Base-by-base conservation (phyloP, 2,329 filamentous ascomycete genomes). In the Neonectria neomacrospora region DNA sequence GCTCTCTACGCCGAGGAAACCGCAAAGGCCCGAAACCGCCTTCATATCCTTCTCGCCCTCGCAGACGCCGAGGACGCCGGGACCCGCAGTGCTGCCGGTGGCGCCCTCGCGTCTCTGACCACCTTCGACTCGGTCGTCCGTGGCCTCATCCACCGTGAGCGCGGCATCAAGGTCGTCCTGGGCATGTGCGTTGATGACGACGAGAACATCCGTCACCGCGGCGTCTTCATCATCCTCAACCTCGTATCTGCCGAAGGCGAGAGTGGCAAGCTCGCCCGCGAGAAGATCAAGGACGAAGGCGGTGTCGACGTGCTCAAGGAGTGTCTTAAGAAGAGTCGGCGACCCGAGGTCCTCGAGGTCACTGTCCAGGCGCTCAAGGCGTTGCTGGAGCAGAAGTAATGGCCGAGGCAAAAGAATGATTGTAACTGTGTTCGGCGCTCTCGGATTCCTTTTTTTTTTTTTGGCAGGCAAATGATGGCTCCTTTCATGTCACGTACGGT, bases 1-100 rank as follows among this genome's bases (percentile, higher is more conserved):
- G 83, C 86, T 1, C 84, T 91, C 28, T 95, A 93, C 70, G 90
- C 89, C 0, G 90, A 91, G 61, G 86, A 84, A 11, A 87, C 85
- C 3, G 83, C 86, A 26, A 86, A 90, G 64, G 91, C 93, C 0
- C 86, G 85, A 26, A 89, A 92, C 57, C 86, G 95, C 0, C 79
- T 98, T 44, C 91, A 96, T 74, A 88, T 98, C 41, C 82, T 99
- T 1, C 86, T 97, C 12, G 96, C 95, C 0, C 87, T 99, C 37
- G 90, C 93, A 0, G 94, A 98, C 74, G 90, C 93, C 1, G 91
- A 97, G 54, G 94, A 98, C 68, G 78, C 87, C 7, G 88, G 88
- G 0, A 97, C 94, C 0, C 84, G 95, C 30, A 88, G 90, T 51
- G 96, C 94, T 0, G 94, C 96, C 0, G 94, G 94, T 3, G 96